phyloP scores from a whole-genome alignment of 257 asterid genomes.

The Eustoma russellianum region DNA sequence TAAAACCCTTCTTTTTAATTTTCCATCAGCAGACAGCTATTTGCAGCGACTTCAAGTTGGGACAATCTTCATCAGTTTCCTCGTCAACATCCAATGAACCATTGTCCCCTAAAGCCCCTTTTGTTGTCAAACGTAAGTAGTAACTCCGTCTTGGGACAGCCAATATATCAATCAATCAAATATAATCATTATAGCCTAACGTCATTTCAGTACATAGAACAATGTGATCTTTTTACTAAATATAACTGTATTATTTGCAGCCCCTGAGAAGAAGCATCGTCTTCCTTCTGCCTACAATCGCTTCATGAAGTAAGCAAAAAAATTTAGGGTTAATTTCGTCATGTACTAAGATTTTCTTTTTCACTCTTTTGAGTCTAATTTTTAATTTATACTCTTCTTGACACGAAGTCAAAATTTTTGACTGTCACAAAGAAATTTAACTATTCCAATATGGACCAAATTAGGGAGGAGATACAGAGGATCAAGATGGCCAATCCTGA shows the following conservation, averaged over 20 bases:
- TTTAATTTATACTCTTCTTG: too few species aligned
- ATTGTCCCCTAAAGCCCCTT: conserved; percentile 67
- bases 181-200: too few species aligned
- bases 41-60: conserved; percentile 57
- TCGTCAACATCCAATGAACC: conserved; percentile 60
- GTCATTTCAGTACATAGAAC: too few species aligned
- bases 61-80: conserved; percentile 50
- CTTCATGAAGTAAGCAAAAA: conserved; percentile 73
- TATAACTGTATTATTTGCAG: conserved; percentile 17
- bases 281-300: conserved; percentile 98
- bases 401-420: background rate
- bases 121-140: conserved; percentile 83
- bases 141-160: too few species aligned
- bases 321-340: background rate
- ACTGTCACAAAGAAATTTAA: too few species aligned
- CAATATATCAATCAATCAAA: background rate
- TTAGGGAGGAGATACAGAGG: conserved; percentile 91
- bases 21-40: conserved; percentile 22
- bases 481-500: conserved; percentile 89
- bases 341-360: background rate
- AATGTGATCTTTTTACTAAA: too few species aligned
- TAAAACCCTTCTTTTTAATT: background rate
- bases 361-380: background rate
- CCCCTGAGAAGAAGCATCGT: conserved; percentile 96
- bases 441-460: background rate